Evolutionary conservation across 495 filamentous ascomycete genomes (phyloP).

Genomic region (Choiromyces venosus): DNA sequence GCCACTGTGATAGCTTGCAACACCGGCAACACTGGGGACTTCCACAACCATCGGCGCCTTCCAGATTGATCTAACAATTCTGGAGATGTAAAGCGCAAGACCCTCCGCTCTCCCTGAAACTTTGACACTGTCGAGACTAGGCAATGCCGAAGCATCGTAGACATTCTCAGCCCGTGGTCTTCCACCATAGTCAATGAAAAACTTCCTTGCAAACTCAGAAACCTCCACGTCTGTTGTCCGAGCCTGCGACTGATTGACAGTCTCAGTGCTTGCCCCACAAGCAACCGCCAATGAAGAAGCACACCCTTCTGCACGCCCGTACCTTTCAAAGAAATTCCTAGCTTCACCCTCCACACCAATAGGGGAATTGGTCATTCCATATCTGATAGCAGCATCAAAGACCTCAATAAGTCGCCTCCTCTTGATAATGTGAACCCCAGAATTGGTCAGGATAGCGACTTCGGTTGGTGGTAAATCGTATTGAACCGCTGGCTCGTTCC

Average conservation of each 20-base stretch:
- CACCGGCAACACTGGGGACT: constrained; percentile 23
- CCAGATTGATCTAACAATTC: constrained; percentile 83
- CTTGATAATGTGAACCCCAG: constrained; percentile 75
- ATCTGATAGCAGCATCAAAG: constrained; percentile 72
- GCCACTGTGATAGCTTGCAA: constrained; percentile 55
- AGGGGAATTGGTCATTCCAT: constrained; percentile 47
- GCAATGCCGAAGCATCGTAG: constrained; percentile 43
- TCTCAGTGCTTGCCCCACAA: constrained; percentile 67
- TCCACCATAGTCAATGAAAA: constrained; percentile 85
- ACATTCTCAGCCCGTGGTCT: constrained; percentile 55
- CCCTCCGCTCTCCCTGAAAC: constrained; percentile 87
- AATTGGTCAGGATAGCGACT: constrained; percentile 84
- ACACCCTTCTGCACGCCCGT: constrained; percentile 78
- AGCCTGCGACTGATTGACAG: constrained; percentile 55
- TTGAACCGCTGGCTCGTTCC: constrained; percentile 91
- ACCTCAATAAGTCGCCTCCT: constrained; percentile 84
- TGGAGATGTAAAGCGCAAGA: constrained; percentile 75
- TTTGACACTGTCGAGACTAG: constrained; percentile 68
- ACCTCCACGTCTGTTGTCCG: constrained; percentile 73
- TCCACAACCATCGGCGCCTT: constrained; percentile 53
- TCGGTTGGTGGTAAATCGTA: constrained; percentile 76
- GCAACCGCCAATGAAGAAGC: constrained; percentile 93
- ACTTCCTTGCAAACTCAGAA: constrained; percentile 72
- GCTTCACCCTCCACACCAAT: constrained; percentile 72
- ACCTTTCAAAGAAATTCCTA: constrained; percentile 70